Evolutionary conservation across 495 filamentous ascomycete genomes (phyloP), one percentile per base, ranked within the genome.

Genomic region (Penicillium antarcticum): DNA sequence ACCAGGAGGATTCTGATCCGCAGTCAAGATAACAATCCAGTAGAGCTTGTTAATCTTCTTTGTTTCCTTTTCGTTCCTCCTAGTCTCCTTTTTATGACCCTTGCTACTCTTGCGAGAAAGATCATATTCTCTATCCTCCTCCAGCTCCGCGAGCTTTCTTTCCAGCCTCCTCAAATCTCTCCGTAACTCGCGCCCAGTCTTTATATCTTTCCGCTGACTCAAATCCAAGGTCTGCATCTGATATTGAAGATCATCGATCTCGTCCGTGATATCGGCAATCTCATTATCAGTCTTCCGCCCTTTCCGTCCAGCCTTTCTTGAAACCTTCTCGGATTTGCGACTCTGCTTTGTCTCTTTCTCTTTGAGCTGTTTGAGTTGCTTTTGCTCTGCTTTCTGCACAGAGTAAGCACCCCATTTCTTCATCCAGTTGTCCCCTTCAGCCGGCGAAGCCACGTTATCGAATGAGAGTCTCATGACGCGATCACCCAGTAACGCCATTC

Each of bases 401-500:
- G 43, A 18, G 12, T 41, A 48, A 2, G 43, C 29, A 2, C 55
- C 49, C 3, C 47, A 12, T 26, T 53, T 49, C n/a, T 59, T 53
- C 45, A 60, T 35, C 60, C 60, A 63, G 23, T 55, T 59, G 12
- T 58, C 41, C 19, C 31, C 39, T 1, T 45, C 29, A 31, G 35
- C 40, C 5, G 33, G 34, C 1, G 49, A 36, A 9, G 37, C 36
- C 5, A 48, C 47, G 37, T 45, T 31, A 13, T 61, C 51, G 29
- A 60, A 48, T 4, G 40, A 35, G 1, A 67, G 7, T 8, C 32
- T 17, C 41, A 40, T 42, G 9, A 57, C 55, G 35, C 52, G 48
- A 13, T 52, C 56, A 14, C 45, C 46, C 0, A 67, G 31, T 9
- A 50, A 48, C 6, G 44, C 45, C 62, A 65, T 56, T 21, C 62